Percentiles rank a stretch among this genome's conserved stretches.
phyloP scores from a whole-genome alignment of 208 protist genomes.

The Crithidia acanthocephali region DNA sequence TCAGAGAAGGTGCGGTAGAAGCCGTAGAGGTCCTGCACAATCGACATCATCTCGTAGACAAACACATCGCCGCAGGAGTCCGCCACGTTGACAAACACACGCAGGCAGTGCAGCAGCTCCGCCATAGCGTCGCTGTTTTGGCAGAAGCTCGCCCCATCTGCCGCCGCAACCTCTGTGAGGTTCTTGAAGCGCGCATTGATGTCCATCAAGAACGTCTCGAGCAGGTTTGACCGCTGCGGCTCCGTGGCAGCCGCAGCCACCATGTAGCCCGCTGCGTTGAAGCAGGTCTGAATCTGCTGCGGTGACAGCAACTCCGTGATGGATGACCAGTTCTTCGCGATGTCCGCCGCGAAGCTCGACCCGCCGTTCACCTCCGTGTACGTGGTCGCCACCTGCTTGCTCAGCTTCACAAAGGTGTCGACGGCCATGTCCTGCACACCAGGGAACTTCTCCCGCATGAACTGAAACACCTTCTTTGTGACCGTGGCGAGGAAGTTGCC shows the following conservation, averaged over 20 bases:
- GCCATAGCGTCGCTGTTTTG: constrained; percentile 60
- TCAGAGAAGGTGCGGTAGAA: constrained; percentile 95
- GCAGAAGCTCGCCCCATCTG: constrained; percentile 58
- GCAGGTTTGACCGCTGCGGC: constrained; percentile 39
- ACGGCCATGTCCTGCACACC: constrained; percentile 99
- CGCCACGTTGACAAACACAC: constrained; percentile 95
- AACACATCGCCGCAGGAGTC: constrained; percentile 90
- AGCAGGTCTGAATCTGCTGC: constrained; percentile 96
- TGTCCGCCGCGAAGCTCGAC: constrained; percentile 92
- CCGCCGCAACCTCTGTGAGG: constrained; percentile 60
- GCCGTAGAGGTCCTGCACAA: constrained; percentile 95
- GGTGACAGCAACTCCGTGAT: constrained; percentile 95
- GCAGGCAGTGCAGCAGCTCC: constrained; percentile 94
- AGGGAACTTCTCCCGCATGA: constrained; percentile 99
- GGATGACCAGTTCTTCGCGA: constrained; percentile 83
- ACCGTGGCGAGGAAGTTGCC: constrained; percentile 99
- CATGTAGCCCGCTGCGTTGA: constrained; percentile 97
- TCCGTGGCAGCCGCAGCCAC: constrained; percentile 65
- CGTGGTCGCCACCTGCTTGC: constrained; percentile 94
- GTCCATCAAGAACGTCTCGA: constrained; percentile 90
- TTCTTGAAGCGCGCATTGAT: constrained; percentile 88
- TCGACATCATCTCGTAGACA: constrained; percentile 93
- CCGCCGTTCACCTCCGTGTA: constrained; percentile 53
- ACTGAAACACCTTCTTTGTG: constrained; percentile 99
- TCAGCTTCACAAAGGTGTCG: constrained; percentile 99